These are phyloP conservation scores for Penicillium sp. DNA, from an alignment of 2,329 filamentous ascomycete species.

Conservation along the genomic window DNA sequence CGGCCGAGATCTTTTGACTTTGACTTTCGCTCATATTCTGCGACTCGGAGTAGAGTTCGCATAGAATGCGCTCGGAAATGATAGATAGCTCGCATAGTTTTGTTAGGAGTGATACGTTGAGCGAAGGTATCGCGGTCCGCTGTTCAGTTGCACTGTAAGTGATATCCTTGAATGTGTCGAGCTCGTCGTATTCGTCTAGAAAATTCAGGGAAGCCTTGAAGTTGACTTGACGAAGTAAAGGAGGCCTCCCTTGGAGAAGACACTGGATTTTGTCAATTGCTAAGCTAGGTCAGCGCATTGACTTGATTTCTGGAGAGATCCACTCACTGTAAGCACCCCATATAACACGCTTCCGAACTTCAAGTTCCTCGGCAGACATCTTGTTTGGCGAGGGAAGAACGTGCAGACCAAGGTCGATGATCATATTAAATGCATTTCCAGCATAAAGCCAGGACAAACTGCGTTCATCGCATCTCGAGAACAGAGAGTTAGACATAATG, in stretches of 20 bases:
- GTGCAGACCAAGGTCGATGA: slow-evolving; percentile 57
- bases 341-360: slow-evolving; percentile 50
- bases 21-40: slow-evolving; percentile 21
- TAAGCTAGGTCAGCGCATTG: neutral
- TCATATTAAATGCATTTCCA: slow-evolving; percentile 57
- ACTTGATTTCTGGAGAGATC: too few species aligned
- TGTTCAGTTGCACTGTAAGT: slow-evolving; percentile 31
- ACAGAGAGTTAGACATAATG: slow-evolving; percentile 56
- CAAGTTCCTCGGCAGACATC: slow-evolving; percentile 53
- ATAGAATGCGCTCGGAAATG: slow-evolving; percentile 42
- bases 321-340: slow-evolving; percentile 49
- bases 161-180: slow-evolving; percentile 55
- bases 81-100: slow-evolving; percentile 40
- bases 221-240: slow-evolving; percentile 49
- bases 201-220: slow-evolving; percentile 50
- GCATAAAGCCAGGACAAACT: slow-evolving; percentile 59
- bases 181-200: slow-evolving; percentile 43
- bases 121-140: slow-evolving; percentile 19
- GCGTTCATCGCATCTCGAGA: slow-evolving; percentile 56
- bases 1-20: slow-evolving; percentile 21
- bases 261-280: slow-evolving; percentile 58
- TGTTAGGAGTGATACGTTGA: slow-evolving; percentile 31
- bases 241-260: slow-evolving; percentile 58
- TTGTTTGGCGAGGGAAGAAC: slow-evolving; percentile 43
- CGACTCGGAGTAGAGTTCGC: slow-evolving; percentile 36